A percentile compares a stretch with the other conserved stretches of the same genome.
Evolutionary conservation across 1,139 yeast species (phyloP).

Genomic region (Magnusiomyces starmeri): DNA sequence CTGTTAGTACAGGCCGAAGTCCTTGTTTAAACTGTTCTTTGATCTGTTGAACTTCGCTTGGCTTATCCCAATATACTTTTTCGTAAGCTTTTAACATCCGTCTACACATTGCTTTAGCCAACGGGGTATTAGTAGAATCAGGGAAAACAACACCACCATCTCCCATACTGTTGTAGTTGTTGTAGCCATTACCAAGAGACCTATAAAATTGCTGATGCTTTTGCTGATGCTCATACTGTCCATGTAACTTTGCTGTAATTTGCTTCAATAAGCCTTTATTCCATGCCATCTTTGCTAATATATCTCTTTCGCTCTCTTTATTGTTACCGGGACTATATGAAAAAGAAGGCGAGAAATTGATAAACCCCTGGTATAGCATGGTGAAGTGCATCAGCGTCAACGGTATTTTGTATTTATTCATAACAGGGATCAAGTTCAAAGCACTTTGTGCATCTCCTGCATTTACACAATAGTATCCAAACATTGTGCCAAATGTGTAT

Average conservation of each 20-base stretch:
- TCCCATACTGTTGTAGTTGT: not conserved
- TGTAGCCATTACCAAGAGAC: not conserved
- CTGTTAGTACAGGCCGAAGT: conserved; percentile 1
- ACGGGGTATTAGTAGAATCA: not conserved
- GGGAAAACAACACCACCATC: not conserved
- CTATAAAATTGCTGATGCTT: not conserved
- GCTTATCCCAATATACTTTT: not conserved
- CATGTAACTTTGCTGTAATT: conserved; percentile 8
- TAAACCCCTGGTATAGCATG: conserved; percentile 10
- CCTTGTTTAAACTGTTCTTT: not conserved
- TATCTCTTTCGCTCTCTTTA: not conserved
- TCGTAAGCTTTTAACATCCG: conserved; percentile 3
- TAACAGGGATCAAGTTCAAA: not conserved
- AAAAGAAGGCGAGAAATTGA: not conserved
- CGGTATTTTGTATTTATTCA: conserved; percentile 5
- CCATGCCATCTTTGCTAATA: conserved; percentile 5
- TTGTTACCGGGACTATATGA: too few species aligned
- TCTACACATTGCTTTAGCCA: not conserved
- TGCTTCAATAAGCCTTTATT: conserved; percentile 3
- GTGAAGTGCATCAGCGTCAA: conserved; percentile 4
- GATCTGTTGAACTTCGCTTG: not conserved
- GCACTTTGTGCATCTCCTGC: conserved; percentile 7
- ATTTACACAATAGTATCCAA: conserved; percentile 10
- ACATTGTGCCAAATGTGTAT: conserved; percentile 12
- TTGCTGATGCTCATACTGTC: conserved; percentile 7